phyloP scores from a whole-genome alignment of 768 basidiomycete genomes.

The Mycena crocata region DNA sequence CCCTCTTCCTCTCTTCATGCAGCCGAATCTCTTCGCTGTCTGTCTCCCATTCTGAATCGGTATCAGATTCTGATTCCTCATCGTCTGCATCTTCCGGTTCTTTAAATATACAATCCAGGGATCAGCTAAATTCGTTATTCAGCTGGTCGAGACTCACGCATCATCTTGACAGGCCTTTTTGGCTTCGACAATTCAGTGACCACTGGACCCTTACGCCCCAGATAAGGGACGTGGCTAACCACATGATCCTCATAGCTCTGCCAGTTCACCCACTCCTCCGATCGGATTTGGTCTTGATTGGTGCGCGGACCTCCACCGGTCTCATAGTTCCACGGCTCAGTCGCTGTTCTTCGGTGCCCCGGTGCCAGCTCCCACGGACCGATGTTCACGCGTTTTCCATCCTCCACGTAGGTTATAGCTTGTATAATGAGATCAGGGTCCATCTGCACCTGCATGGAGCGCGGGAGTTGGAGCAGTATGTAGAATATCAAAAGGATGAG shows the following conservation, averaged over 20 bases:
- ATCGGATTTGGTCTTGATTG: neutral
- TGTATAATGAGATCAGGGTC: conserved; percentile 8
- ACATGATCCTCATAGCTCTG: neutral
- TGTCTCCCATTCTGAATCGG: too few species aligned
- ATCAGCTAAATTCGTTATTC: too few species aligned
- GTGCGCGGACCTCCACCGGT: neutral
- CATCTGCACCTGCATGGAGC: neutral
- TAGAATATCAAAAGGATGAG: neutral
- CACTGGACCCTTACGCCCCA: neutral
- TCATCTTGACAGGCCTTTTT: too few species aligned
- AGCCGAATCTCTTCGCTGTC: too few species aligned
- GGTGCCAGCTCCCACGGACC: conserved; percentile 17
- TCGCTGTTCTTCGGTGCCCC: neutral
- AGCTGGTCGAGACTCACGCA: too few species aligned
- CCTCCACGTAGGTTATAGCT: neutral
- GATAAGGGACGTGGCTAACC: neutral
- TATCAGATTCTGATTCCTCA: too few species aligned
- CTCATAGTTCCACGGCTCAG: neutral
- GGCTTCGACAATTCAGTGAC: too few species aligned
- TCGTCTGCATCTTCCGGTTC: too few species aligned
- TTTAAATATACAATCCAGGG: too few species aligned
- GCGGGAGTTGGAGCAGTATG: conserved; percentile 2
- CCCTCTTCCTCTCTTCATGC: too few species aligned
- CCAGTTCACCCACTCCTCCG: neutral
- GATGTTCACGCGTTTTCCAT: neutral